Conservation (phyloP, 306 rosid species). For the Adenanthera pavonina region DNA sequence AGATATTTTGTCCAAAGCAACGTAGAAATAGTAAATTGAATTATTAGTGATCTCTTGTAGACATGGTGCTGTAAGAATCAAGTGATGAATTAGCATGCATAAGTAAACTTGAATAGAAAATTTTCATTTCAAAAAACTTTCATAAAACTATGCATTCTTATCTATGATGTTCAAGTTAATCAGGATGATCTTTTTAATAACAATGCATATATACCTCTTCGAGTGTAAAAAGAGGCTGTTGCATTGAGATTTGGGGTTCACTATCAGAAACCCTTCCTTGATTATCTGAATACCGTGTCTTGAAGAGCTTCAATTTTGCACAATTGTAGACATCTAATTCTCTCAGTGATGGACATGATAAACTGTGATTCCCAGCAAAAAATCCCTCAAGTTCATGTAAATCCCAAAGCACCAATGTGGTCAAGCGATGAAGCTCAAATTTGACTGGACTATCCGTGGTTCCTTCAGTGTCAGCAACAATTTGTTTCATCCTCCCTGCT, state of each 20-base stretch:
- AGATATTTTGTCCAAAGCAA: no score
- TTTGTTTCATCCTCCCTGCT: slow-evolving; percentile 12
- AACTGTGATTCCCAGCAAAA: neutral
- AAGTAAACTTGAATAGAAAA: no score
- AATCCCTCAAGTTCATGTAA: neutral
- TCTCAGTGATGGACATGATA: neutral
- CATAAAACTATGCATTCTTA: no score
- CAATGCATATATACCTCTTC: neutral
- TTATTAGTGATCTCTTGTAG: no score
- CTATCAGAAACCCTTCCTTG: neutral
- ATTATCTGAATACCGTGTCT: neutral
- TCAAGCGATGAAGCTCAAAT: neutral
- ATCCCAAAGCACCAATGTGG: neutral
- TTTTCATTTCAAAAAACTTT: no score
- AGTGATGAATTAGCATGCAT: no score
- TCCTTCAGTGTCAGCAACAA: neutral
- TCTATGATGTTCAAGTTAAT: no score
- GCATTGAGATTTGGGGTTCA: neutral
- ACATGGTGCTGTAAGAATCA: no score
- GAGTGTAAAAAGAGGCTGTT: neutral
- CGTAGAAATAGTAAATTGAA: no score
- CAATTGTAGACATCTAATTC: neutral
- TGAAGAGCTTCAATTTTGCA: neutral
- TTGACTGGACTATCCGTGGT: neutral
- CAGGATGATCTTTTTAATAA: no score